These are phyloP conservation scores for Luffa acutangula DNA, from an alignment of 306 rosid genomes.

Conservation along the genomic window DNA sequence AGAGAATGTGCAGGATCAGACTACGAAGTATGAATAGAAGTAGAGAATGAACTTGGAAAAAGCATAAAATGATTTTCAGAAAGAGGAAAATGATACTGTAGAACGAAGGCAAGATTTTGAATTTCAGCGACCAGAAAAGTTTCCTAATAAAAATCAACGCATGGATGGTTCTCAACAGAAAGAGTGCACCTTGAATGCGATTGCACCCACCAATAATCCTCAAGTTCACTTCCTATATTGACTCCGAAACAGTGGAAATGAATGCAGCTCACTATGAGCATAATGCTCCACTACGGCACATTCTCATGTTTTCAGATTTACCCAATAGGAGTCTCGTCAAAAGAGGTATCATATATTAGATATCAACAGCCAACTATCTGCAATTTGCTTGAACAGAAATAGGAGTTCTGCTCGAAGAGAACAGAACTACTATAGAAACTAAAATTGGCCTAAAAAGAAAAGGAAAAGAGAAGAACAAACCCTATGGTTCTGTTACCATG, in stretches of 20 bases:
- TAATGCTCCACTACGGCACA: slow-evolving; percentile 5
- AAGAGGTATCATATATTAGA: not conserved
- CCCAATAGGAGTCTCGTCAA: not conserved
- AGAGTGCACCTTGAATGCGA: not conserved
- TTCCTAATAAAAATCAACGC: not conserved
- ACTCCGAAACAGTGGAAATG: not conserved
- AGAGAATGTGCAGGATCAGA: not conserved
- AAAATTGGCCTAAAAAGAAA: not conserved
- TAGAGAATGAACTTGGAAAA: not conserved
- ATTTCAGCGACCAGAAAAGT: not conserved
- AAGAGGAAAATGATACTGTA: not conserved
- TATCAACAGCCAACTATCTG: not conserved
- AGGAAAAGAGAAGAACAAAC: not conserved
- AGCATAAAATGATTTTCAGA: not conserved
- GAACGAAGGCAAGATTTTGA: not conserved
- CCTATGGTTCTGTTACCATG: not conserved
- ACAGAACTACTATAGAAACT: not conserved
- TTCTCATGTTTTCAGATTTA: not conserved
- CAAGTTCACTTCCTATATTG: not conserved
- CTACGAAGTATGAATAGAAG: not conserved
- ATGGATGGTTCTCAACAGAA: not conserved
- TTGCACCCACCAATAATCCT: not conserved
- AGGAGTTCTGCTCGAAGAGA: not conserved
- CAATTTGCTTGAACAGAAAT: not conserved
- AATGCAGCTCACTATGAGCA: not conserved